Evolutionary conservation across 2,329 filamentous ascomycete genomes (phyloP).

Genomic region (Calonectria pseudoturangicola): DNA sequence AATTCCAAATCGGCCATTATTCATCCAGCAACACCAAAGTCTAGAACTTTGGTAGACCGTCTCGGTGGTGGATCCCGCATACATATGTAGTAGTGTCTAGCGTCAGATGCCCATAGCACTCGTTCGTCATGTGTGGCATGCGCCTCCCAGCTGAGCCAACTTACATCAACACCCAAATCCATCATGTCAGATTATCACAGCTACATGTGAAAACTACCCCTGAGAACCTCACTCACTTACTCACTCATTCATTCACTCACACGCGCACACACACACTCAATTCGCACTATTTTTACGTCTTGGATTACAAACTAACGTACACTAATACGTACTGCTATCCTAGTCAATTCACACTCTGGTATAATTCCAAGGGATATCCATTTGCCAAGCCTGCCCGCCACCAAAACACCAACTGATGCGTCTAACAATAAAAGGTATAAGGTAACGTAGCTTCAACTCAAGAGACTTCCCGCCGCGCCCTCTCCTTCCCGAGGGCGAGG

Average conservation of each 20-base stretch:
- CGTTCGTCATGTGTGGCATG: neutral
- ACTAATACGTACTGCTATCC: conserved; percentile 43
- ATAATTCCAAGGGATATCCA: conserved; percentile 55
- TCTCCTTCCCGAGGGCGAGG: conserved; percentile 29
- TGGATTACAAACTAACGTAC: conserved; percentile 34
- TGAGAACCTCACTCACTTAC: too few relatives aligned
- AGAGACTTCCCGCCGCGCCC: conserved; percentile 29
- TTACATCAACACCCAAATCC: neutral
- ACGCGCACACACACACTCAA: neutral
- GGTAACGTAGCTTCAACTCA: conserved; percentile 40
- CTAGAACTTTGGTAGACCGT: neutral
- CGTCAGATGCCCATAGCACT: too few relatives aligned
- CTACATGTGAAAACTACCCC: too few relatives aligned
- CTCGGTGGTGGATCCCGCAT: neutral
- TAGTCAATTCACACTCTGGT: conserved; percentile 44
- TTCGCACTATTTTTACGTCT: neutral
- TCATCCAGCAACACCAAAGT: conserved; percentile 1
- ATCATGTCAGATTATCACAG: conserved; percentile 2
- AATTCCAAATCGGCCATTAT: neutral
- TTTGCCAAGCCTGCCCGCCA: conserved; percentile 46
- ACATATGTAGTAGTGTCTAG: too few relatives aligned
- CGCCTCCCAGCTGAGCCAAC: neutral
- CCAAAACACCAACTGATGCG: conserved; percentile 50
- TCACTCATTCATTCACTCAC: neutral
- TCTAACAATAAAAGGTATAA: conserved; percentile 44